Evolutionary conservation across 306 rosid genomes (phyloP).

Genomic region (Parietaria judaica): DNA sequence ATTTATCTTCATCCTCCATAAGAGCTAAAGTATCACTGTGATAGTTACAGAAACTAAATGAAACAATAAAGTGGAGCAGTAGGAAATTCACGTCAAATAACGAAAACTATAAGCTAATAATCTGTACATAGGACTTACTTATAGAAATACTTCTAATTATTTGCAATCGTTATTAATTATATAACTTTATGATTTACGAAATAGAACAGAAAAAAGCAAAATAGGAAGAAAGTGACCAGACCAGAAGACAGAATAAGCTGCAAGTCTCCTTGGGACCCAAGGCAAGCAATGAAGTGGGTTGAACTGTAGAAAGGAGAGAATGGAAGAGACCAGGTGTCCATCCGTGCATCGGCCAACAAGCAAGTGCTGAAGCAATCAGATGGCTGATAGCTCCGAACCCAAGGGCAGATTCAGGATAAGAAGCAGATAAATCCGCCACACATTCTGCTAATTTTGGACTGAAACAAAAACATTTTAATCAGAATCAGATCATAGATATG

Average conservation of each 20-base stretch:
- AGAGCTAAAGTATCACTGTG: too few relatives aligned
- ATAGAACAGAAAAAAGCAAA: neutral
- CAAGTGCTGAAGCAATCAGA: slow-evolving; percentile 73
- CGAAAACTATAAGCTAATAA: too few relatives aligned
- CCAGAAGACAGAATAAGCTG: slow-evolving; percentile 91
- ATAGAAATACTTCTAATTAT: too few relatives aligned
- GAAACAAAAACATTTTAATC: slow-evolving; percentile 32
- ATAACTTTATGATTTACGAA: too few relatives aligned
- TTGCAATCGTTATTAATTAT: too few relatives aligned
- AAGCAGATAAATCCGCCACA: slow-evolving; percentile 67
- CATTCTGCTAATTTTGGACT: slow-evolving; percentile 96
- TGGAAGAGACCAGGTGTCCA: slow-evolving; percentile 96
- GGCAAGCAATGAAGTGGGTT: slow-evolving; percentile 62
- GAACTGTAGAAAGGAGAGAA: slow-evolving; percentile 69
- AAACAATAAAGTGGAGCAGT: too few relatives aligned
- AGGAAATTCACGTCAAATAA: too few relatives aligned
- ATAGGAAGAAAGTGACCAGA: slow-evolving; percentile 29
- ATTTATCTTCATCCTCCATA: slow-evolving; percentile 1
- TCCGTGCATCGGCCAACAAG: slow-evolving; percentile 92
- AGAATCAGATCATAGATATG: slow-evolving; percentile 28
- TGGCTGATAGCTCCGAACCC: slow-evolving; percentile 97
- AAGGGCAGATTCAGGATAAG: slow-evolving; percentile 74
- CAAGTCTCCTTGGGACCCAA: slow-evolving; percentile 97
- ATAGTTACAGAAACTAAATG: too few relatives aligned
- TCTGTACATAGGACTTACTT: too few relatives aligned